Base-by-base conservation (phyloP, 495 filamentous ascomycete genomes). In the Aspergillus indologenus region DNA sequence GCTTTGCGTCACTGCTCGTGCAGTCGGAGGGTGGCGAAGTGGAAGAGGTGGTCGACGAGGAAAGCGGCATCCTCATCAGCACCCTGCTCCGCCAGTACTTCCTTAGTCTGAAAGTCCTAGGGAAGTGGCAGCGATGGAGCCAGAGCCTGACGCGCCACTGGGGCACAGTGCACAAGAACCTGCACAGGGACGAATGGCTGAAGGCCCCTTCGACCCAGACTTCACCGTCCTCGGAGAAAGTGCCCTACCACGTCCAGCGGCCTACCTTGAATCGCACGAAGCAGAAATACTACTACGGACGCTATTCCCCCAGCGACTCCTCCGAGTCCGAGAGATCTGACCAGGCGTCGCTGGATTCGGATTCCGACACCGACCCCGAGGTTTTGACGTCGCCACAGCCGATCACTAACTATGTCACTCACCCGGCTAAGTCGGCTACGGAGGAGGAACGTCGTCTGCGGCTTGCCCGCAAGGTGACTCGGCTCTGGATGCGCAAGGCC, bases 11-110 rank as follows among this genome's bases (percentile, higher is more conserved):
- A 20, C 79, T 96, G 9, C 79, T 91, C 9, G 77, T 88, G 0
- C 64, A 86, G 53, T 78, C 83, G 1, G 86, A 88, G 61, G 90
- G 89, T 21, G 91, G 90, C 9, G 69, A 79, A 14, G 88, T 87
- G 2, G 86, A 90, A 63, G 89, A 90, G 66, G 64, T 96, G 18
- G 85, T 96, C 19, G 82, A 81, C 23, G 91, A 96, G 59, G 92
- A 96, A 65, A 91, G 88, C 57, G 92, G 92, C 8, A 82, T 95
- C 5, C 71, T 96, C 24, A 90, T 96, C 61, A 89, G 86, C 61
- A 90, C 85, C 58, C 86, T 96, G 58, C 76, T 96, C 21, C 84
- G 92, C 4, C 92, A 96, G 69, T 96, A 95, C 65, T 96, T 96
- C 68, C 83, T 93, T 78, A 87, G 85, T 12, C 74, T 95, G 18